phyloP scores from a whole-genome alignment of 805 yeast genomes.

The Wickerhamomyces queroliae region DNA sequence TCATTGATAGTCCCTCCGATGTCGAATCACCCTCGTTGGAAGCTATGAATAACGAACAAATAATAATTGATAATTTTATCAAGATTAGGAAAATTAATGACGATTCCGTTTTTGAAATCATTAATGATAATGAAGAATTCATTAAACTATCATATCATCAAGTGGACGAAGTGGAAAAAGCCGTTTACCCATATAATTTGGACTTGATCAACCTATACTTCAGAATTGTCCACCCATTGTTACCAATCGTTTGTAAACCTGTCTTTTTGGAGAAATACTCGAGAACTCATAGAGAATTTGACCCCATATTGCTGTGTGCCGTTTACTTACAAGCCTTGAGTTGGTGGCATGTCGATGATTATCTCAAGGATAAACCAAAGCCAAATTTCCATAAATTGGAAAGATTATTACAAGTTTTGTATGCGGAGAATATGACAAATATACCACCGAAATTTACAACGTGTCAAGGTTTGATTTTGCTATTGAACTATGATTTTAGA shows the following conservation, averaged over 20 bases:
- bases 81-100: slow-evolving; percentile 20
- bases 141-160: slow-evolving; percentile 20
- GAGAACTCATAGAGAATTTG: slow-evolving; percentile 24
- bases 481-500: slow-evolving; percentile 21
- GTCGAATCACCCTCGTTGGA: slow-evolving; percentile 6
- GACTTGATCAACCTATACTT: slow-evolving; percentile 19
- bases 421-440: slow-evolving; percentile 21
- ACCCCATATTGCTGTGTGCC: slow-evolving; percentile 22
- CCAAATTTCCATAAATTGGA: slow-evolving; percentile 22
- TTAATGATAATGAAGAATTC: slow-evolving; percentile 21
- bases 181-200: slow-evolving; percentile 18
- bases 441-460: slow-evolving; percentile 27
- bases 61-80: slow-evolving; percentile 8
- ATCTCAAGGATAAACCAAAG: slow-evolving; percentile 3
- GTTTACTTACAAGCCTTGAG: slow-evolving; percentile 24
- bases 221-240: slow-evolving; percentile 20
- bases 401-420: slow-evolving; percentile 19
- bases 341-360: slow-evolving; percentile 18
- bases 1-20: background rate
- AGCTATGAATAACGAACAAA: slow-evolving; percentile 11
- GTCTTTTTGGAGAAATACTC: slow-evolving; percentile 23
- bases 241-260: slow-evolving; percentile 22
- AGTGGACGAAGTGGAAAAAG: slow-evolving; percentile 23
- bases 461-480: slow-evolving; percentile 33
- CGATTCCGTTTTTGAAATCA: slow-evolving; percentile 17